These are phyloP conservation scores for Heterobasidion parviporum DNA, from an alignment of 1,284 basidiomycete genomes.

Conservation along the genomic window DNA sequence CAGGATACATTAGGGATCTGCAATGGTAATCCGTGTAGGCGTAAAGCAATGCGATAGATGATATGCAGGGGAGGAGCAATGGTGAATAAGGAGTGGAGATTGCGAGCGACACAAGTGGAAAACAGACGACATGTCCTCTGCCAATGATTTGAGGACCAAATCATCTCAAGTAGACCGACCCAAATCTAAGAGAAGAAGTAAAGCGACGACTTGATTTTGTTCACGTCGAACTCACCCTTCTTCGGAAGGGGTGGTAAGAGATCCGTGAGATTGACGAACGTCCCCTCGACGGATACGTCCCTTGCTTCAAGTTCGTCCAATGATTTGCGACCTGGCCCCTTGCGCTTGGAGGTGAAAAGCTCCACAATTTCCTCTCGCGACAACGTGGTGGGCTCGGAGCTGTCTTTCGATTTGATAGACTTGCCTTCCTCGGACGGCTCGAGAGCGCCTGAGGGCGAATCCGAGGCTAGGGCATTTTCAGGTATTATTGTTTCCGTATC, in stretches of 20 bases:
- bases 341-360: neutral
- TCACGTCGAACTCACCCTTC: conserved; percentile 87
- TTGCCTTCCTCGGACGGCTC: too few relatives aligned
- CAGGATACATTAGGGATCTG: neutral
- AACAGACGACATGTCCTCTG: neutral
- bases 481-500: neutral
- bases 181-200: conserved; percentile 83
- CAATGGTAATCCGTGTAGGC: neutral
- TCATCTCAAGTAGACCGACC: neutral
- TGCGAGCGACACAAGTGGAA: neutral
- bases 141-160: neutral
- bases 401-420: too few relatives aligned
- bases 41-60: neutral
- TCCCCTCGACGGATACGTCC: conserved; percentile 21
- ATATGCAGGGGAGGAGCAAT: neutral
- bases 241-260: conserved; percentile 78
- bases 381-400: neutral
- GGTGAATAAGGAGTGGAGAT: neutral
- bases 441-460: too few relatives aligned
- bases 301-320: neutral
- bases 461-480: neutral
- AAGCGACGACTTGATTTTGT: conserved; percentile 70
- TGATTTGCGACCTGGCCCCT: neutral
- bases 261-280: conserved; percentile 73
- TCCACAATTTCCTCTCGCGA: neutral